A percentile compares a stretch with the other conserved stretches of the same genome.
Conservation (phyloP, 2,329 filamentous ascomycete genomes). For the Fusarium sp. region DNA sequence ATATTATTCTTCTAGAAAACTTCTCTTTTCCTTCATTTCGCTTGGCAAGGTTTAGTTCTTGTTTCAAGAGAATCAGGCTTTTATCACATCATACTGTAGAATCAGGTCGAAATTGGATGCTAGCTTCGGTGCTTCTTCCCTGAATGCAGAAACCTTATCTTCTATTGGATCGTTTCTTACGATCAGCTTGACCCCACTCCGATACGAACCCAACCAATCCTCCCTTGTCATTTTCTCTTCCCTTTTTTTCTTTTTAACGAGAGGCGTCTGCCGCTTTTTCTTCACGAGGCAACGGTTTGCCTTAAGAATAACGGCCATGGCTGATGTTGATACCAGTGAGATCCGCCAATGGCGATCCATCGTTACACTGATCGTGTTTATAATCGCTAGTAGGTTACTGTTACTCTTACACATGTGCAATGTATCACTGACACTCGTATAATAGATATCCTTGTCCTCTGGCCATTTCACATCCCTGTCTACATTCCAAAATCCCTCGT, state of each 20-base stretch:
- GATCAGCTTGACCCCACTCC: background rate
- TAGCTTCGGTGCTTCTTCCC: conserved; percentile 3
- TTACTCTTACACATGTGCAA: background rate
- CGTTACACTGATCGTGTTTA: conserved; percentile 75
- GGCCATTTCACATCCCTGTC: conserved; percentile 74
- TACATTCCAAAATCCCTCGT: conserved; percentile 65
- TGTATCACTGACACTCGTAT: conserved; percentile 4
- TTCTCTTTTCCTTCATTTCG: background rate
- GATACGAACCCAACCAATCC: background rate
- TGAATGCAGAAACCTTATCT: background rate
- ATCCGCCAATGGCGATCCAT: conserved; percentile 77
- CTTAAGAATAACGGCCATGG: conserved; percentile 15
- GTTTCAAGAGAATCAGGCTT: background rate
- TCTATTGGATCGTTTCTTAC: background rate
- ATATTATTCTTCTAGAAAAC: conserved; percentile 20
- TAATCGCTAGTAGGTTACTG: conserved; percentile 73
- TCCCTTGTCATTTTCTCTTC: background rate
- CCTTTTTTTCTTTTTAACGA: background rate
- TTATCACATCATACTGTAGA: background rate
- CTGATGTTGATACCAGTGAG: conserved; percentile 37
- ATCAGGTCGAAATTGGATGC: conserved; percentile 3
- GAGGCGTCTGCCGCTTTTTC: conserved; percentile 1
- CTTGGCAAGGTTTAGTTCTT: background rate
- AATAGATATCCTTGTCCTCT: conserved; percentile 75
- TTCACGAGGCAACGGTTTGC: background rate